Evolutionary conservation across 495 filamentous ascomycete genomes (phyloP).

Genomic region (Penicillium cosmopolitanum): DNA sequence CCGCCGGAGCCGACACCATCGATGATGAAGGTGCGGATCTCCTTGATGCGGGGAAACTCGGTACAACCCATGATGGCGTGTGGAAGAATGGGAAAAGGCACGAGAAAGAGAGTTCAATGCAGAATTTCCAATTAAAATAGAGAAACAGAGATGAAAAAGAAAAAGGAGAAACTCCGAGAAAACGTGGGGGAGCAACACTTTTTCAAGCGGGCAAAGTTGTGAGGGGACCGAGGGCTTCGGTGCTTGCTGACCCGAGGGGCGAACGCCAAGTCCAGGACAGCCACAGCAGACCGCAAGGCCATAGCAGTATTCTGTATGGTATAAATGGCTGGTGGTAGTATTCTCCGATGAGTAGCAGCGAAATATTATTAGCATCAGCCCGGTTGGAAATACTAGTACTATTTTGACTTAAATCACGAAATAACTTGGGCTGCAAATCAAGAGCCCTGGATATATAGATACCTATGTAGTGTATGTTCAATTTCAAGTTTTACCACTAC

Average conservation of each 20-base stretch:
- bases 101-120: neutral
- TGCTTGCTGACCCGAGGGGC: constrained; percentile 36
- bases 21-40: constrained; percentile 78
- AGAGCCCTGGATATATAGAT: too few species aligned
- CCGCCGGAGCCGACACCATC: constrained; percentile 86
- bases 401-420: too few species aligned
- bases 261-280: constrained; percentile 1
- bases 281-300: too few species aligned
- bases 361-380: too few species aligned
- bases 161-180: constrained; percentile 12
- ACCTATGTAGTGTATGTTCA: too few species aligned
- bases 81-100: neutral
- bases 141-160: constrained; percentile 11
- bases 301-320: neutral
- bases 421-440: too few species aligned
- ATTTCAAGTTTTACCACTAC: too few species aligned
- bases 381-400: too few species aligned
- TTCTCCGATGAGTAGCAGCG: too few species aligned
- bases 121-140: constrained; percentile 1
- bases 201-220: constrained; percentile 17
- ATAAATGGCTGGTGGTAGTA: too few species aligned
- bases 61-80: constrained; percentile 38
- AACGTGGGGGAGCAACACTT: constrained; percentile 20
- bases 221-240: constrained; percentile 33
- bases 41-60: constrained; percentile 66